These are phyloP conservation scores for Botryotinia calthae DNA, from an alignment of 2,329 filamentous ascomycete species.

Conservation along the genomic window DNA sequence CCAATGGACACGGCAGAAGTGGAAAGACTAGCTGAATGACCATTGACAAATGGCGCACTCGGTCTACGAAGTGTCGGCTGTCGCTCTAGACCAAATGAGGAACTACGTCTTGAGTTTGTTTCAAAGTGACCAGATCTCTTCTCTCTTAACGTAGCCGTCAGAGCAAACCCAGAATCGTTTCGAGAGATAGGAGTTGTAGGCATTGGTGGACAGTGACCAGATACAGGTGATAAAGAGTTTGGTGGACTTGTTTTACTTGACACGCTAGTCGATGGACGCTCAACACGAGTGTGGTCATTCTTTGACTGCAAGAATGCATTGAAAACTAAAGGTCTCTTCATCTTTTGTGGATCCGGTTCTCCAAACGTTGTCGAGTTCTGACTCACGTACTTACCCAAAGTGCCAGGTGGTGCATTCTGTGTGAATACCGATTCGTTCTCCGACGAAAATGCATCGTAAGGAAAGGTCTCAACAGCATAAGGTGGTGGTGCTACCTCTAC, in stretches of 20 bases:
- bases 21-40: conserved; percentile 63
- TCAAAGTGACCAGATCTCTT: conserved; percentile 93
- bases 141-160: conserved; percentile 82
- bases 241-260: conserved; percentile 61
- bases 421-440: conserved; percentile 82
- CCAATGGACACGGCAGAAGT: conserved; percentile 55
- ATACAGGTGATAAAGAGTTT: conserved; percentile 71
- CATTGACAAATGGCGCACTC: conserved; percentile 70
- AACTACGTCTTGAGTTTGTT: conserved; percentile 74
- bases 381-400: conserved; percentile 80
- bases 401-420: conserved; percentile 65
- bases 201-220: conserved; percentile 71
- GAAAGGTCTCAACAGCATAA: conserved; percentile 90
- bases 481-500: conserved; percentile 85
- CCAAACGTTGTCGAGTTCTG: conserved; percentile 89
- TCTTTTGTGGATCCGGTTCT: conserved; percentile 48
- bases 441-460: conserved; percentile 83
- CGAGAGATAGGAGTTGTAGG: conserved; percentile 78
- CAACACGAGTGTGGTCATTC: conserved; percentile 61
- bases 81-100: conserved; percentile 82
- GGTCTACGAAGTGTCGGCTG: conserved; percentile 65
- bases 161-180: conserved; percentile 86
- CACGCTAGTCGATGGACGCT: conserved; percentile 75
- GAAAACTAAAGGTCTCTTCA: conserved; percentile 67
- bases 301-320: conserved; percentile 85